These are phyloP conservation scores for Boletus putidus DNA, from an alignment of 1,284 basidiomycete species.

Conservation along the genomic window DNA sequence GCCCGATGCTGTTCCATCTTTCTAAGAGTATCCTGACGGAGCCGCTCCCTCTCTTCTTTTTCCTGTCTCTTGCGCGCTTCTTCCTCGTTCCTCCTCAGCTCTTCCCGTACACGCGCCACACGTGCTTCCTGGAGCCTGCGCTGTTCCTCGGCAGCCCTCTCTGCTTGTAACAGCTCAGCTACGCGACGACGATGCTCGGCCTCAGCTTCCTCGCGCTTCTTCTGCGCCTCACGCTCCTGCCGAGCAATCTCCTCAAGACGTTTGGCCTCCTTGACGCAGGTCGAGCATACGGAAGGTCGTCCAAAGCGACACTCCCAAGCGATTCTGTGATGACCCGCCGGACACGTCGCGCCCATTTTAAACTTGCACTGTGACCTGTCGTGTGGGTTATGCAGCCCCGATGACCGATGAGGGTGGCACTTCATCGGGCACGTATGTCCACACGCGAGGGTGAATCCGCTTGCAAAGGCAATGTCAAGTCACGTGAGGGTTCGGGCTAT, in stretches of 20 bases:
- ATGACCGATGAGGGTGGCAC: conserved; percentile 44
- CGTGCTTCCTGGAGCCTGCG: not conserved
- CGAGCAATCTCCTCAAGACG: not conserved
- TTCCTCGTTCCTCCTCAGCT: not conserved
- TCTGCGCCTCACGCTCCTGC: not conserved
- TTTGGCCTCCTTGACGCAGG: conserved; percentile 6
- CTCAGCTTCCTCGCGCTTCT: conserved; percentile 9
- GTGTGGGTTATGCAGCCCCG: conserved; percentile 28
- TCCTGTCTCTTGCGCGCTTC: not conserved
- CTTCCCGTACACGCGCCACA: not conserved
- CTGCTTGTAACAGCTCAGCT: not conserved
- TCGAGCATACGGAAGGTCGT: conserved; percentile 7
- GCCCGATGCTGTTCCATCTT: not conserved
- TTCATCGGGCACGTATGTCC: conserved; percentile 52
- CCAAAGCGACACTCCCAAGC: conserved; percentile 20
- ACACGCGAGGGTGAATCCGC: conserved; percentile 35
- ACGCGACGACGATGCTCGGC: not conserved
- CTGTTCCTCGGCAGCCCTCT: not conserved
- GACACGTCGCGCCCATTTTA: conserved; percentile 13
- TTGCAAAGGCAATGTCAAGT: not conserved
- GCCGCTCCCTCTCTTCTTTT: not conserved
- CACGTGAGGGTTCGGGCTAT: not conserved
- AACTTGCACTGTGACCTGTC: conserved; percentile 37
- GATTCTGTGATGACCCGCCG: conserved; percentile 3
- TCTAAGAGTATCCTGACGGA: not conserved